These are phyloP conservation scores for Cyberlindnera suaveolens DNA, from an alignment of 805 yeast species.

Conservation along the genomic window DNA sequence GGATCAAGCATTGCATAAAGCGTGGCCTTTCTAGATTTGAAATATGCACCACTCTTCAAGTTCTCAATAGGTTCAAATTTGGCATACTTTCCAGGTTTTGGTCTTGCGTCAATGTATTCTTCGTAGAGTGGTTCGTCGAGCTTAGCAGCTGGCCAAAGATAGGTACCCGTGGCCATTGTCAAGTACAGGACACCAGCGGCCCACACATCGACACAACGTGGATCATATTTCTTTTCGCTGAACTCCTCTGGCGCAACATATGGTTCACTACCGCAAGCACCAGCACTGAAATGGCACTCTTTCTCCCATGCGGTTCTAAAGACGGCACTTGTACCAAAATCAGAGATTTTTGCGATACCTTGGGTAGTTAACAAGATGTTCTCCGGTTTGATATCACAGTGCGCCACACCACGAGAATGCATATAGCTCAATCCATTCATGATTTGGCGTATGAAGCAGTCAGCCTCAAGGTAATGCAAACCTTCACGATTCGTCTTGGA, in stretches of 20 bases:
- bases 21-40: conserved; percentile 37
- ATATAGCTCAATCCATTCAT: conserved; percentile 76
- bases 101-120: conserved; percentile 40
- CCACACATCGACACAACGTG: conserved; percentile 84
- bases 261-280: conserved; percentile 86
- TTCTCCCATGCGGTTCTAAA: conserved; percentile 87
- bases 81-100: conserved; percentile 36
- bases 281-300: conserved; percentile 58
- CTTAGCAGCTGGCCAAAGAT: conserved; percentile 78
- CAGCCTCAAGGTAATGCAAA: conserved; percentile 63
- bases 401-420: conserved; percentile 91
- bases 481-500: conserved; percentile 44
- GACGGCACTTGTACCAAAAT: conserved; percentile 89
- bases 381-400: conserved; percentile 89
- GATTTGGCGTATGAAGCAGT: conserved; percentile 85
- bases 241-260: conserved; percentile 92
- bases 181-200: conserved; percentile 74
- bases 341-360: conserved; percentile 68
- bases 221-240: conserved; percentile 53
- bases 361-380: conserved; percentile 63
- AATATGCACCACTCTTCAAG: conserved; percentile 35
- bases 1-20: conserved; percentile 58
- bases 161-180: conserved; percentile 83
- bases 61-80: conserved; percentile 48
- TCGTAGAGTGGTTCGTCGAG: conserved; percentile 42